These are phyloP conservation scores for Talaromyces sp. DNA, from an alignment of 2,329 filamentous ascomycete species.

Conservation along the genomic window DNA sequence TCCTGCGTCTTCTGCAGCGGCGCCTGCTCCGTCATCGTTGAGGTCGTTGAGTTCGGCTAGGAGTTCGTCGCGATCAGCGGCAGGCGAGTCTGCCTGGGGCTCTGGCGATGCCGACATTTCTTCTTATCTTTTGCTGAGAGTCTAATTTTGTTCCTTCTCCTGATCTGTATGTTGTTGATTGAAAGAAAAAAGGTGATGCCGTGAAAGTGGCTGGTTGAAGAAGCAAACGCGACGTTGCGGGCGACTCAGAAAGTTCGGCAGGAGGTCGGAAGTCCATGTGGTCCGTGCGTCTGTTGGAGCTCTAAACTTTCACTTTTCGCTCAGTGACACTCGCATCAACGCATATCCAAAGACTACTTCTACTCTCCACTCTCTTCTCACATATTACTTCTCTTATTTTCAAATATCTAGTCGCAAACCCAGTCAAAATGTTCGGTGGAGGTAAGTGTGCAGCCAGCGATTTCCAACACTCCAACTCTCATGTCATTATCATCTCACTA, in stretches of 20 bases:
- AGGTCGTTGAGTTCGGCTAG: constrained; percentile 21
- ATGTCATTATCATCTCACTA: not conserved
- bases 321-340: not conserved
- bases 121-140: not conserved
- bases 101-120: constrained; percentile 39
- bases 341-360: not conserved
- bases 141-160: not conserved
- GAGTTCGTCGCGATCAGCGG: constrained; percentile 19
- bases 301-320: not conserved
- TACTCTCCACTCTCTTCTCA: not conserved
- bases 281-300: constrained; percentile 13
- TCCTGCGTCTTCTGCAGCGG: constrained; percentile 21
- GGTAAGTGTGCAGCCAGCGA: not conserved
- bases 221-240: constrained; percentile 10
- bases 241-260: constrained; percentile 15
- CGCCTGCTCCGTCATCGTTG: constrained; percentile 16
- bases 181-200: not conserved
- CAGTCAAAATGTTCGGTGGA: constrained; percentile 14
- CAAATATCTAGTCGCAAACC: not conserved
- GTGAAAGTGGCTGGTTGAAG: constrained; percentile 12
- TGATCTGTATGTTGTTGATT: not conserved
- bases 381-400: not conserved
- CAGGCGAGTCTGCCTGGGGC: constrained; percentile 21
- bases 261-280: constrained; percentile 9
- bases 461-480: not conserved